Conservation (phyloP, 129 eudicot species). For the Logfia minima region DNA sequence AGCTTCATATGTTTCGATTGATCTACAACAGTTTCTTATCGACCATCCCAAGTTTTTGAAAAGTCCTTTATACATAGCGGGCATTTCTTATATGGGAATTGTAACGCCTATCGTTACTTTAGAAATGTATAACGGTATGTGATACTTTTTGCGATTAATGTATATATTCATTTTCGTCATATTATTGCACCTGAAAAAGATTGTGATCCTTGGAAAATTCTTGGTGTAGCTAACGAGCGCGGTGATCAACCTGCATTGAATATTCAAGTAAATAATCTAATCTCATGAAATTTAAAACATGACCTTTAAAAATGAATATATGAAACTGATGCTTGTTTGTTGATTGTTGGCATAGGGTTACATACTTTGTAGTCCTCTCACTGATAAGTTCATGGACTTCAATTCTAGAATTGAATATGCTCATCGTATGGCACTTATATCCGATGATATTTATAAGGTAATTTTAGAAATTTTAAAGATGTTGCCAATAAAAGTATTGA, state of each 20-base stretch:
- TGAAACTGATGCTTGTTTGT: neutral
- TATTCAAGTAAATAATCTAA: neutral
- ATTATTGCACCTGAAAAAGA: neutral
- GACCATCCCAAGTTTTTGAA: neutral
- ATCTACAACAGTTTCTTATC: neutral
- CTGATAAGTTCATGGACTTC: constrained; percentile 16
- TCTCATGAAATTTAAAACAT: neutral
- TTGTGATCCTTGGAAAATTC: neutral
- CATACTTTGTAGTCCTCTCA: constrained; percentile 9
- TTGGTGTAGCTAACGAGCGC: neutral
- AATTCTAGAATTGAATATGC: constrained; percentile 13
- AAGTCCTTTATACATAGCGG: neutral
- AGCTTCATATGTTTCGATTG: no score
- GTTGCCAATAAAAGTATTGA: neutral
- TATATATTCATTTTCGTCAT: neutral
- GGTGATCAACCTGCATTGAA: constrained; percentile 13
- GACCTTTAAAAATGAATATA: no score
- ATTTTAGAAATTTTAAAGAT: neutral
- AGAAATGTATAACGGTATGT: neutral
- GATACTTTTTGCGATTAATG: neutral
- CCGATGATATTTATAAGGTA: neutral
- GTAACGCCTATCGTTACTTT: neutral
- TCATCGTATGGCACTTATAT: constrained; percentile 3
- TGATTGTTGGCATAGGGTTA: neutral
- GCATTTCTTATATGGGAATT: constrained; percentile 7